These are phyloP conservation scores for Malassezia dermatis DNA, from an alignment of 1,284 basidiomycete species.

Conservation along the genomic window DNA sequence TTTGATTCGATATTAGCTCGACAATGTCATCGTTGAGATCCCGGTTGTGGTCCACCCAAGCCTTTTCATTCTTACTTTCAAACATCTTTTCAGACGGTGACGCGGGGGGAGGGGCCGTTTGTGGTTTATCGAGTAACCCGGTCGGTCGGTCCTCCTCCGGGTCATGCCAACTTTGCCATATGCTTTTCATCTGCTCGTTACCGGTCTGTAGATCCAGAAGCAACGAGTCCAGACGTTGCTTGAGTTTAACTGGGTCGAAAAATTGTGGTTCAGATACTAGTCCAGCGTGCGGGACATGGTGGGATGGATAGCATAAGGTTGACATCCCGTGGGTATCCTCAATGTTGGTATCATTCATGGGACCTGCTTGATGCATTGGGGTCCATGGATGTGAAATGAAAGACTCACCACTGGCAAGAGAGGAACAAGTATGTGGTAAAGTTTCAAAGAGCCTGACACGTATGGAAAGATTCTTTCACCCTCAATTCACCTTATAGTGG, in stretches of 20 bases:
- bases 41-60: neutral
- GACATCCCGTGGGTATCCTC: neutral
- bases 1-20: neutral
- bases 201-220: conserved; percentile 5
- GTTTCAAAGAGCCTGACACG: neutral
- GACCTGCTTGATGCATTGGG: neutral
- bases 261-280: neutral
- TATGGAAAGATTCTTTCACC: too few species aligned
- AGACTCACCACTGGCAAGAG: neutral
- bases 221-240: conserved; percentile 5
- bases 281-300: neutral
- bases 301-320: neutral
- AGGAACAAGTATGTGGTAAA: neutral
- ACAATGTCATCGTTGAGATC: neutral
- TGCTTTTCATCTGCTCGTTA: conserved; percentile 2
- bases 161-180: conserved; percentile 13
- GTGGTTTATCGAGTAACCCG: conserved; percentile 10
- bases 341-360: neutral
- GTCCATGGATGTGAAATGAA: neutral
- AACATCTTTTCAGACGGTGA: conserved; percentile 6
- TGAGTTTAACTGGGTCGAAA: neutral
- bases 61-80: neutral
- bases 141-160: neutral
- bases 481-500: neutral
- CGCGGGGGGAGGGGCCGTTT: conserved; percentile 13